These are phyloP conservation scores for Tagetes patula DNA, from an alignment of 129 eudicot genomes.

Conservation along the genomic window DNA sequence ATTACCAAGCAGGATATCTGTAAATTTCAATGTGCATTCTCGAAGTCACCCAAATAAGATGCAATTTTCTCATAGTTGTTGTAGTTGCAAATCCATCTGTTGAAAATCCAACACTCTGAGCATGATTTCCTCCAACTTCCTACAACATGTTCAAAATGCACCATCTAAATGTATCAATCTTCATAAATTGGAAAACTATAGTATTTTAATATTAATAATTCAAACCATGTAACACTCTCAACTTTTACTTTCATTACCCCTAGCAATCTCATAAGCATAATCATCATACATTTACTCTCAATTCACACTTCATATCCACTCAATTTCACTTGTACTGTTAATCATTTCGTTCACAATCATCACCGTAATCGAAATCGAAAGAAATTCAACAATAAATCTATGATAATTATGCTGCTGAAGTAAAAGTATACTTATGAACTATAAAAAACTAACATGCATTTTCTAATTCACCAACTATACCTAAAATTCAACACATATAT, in stretches of 20 bases:
- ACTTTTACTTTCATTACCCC: too few species aligned
- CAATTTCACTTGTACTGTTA: too few species aligned
- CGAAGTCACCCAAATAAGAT: slow-evolving; percentile 97
- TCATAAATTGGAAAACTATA: not conserved
- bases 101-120: slow-evolving; percentile 92
- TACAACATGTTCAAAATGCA: slow-evolving; percentile 27
- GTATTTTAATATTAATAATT: too few species aligned
- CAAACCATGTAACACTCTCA: too few species aligned
- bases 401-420: too few species aligned
- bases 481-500: not conserved
- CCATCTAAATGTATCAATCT: not conserved
- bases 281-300: too few species aligned
- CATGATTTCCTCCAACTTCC: slow-evolving; percentile 99
- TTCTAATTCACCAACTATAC: slow-evolving; percentile 5
- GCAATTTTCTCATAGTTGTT: slow-evolving; percentile 76
- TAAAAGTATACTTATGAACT: too few species aligned
- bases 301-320: too few species aligned
- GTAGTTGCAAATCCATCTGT: slow-evolving; percentile 98
- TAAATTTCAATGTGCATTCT: slow-evolving; percentile 94
- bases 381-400: too few species aligned
- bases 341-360: too few species aligned
- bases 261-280: too few species aligned
- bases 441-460: slow-evolving; percentile 12
- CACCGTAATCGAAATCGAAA: too few species aligned
- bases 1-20: slow-evolving; percentile 91